Evolutionary conservation across 2,329 filamentous ascomycete genomes (phyloP), one percentile per base, ranked within the genome.

Genomic region (Neocatenulostroma microsporum): DNA sequence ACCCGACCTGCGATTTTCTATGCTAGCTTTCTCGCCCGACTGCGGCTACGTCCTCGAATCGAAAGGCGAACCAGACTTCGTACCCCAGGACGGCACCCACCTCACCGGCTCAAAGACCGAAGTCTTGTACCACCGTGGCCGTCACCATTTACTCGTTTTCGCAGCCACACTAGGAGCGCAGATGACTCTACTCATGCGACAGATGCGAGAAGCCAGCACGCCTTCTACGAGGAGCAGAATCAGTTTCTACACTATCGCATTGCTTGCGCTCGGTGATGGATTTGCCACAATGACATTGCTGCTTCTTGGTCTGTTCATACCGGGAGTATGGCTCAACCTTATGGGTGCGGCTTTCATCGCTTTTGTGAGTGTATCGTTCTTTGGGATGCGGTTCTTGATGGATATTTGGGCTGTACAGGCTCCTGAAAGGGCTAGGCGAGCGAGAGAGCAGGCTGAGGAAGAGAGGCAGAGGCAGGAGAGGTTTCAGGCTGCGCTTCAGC

Each of bases 351-450:
- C 71, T 2, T 80, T 79, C 50, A 55, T 80, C 13, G 68, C 73
- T 1, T 72, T 79, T 44, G 67, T 78, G 32, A 74, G 72, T 12
- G 73, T 78, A 17, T 71, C 72, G 39, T 74, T 75, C 52, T 73
- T 79, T 38, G 75, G 76, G 21, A 76, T 80, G 62, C 72, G 74
- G 35, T 80, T 81, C 46, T 62, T 80, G 50, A 74, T 78, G 63
- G 76, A 80, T 36, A 76, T 81, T n/a, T 80, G 76, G 76, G 68
- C 69, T 15, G 72, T 78, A 2, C 77, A 80, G 51, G 71, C 65
- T 17, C 69, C 70, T 3, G 68, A 71, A 42, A 56, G 63, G 13
- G 58, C 58, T 30, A 56, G 62, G 30, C 54, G 57, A 40, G 63
- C 67, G 36, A 57, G 69, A 26, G 58, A 56, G 42, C 64, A 70